A percentile compares a stretch with the other conserved stretches of the same genome.
Evolutionary conservation across 2,329 filamentous ascomycete genomes (phyloP).

Genomic region (Epicoccum nigrum): DNA sequence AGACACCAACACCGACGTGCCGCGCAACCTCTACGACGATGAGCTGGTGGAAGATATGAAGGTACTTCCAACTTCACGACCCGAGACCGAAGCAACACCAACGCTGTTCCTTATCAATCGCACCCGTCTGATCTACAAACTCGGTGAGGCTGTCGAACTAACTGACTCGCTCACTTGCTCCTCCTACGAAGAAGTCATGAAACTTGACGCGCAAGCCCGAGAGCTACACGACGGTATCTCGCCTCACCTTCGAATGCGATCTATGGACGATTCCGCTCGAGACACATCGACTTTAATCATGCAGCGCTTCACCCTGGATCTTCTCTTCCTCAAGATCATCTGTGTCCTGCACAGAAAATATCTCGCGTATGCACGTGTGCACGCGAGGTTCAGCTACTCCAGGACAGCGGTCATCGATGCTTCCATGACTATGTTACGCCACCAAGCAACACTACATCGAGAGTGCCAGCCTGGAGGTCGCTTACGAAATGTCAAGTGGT

Average conservation of each 20-base stretch:
- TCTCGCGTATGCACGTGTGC: conserved; percentile 73
- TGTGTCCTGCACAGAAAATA: conserved; percentile 90
- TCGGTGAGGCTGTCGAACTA: conserved; percentile 73
- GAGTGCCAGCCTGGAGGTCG: conserved; percentile 76
- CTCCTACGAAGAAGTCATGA: conserved; percentile 67
- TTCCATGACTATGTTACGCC: conserved; percentile 78
- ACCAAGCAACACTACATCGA: conserved; percentile 75
- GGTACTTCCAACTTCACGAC: conserved; percentile 69
- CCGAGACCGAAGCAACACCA: conserved; percentile 73
- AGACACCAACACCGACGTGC: conserved; percentile 76
- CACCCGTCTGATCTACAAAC: conserved; percentile 68
- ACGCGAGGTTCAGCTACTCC: conserved; percentile 82
- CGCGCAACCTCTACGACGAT: conserved; percentile 80
- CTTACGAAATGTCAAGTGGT: conserved; percentile 76
- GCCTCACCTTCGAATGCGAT: conserved; percentile 76
- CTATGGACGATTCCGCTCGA: conserved; percentile 73
- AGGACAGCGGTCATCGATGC: conserved; percentile 84
- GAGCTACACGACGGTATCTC: conserved; percentile 71
- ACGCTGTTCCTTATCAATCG: conserved; percentile 82
- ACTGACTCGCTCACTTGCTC: conserved; percentile 67
- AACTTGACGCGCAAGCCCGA: conserved; percentile 63
- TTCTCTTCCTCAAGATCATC: conserved; percentile 86
- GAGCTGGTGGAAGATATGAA: conserved; percentile 75
- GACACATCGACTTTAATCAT: conserved; percentile 75
- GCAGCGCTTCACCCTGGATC: conserved; percentile 81